These are phyloP conservation scores for Sphenostylis stenocarpa DNA, from an alignment of 306 rosid genomes.

Conservation along the genomic window DNA sequence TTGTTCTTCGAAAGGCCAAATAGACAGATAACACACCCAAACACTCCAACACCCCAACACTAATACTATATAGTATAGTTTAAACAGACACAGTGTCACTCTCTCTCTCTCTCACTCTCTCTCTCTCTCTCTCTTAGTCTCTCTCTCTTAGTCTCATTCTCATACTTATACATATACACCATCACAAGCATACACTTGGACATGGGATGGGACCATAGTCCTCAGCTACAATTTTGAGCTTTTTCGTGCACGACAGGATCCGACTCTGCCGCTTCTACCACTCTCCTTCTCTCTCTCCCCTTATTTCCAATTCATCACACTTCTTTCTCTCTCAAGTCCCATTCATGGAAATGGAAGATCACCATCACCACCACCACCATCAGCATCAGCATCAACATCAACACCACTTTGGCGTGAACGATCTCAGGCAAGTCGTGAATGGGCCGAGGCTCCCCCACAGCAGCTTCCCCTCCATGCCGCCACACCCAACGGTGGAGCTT, in stretches of 20 bases:
- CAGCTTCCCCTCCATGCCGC: slow-evolving; percentile 36
- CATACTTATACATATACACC: slow-evolving; percentile 20
- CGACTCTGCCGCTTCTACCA: slow-evolving; percentile 69
- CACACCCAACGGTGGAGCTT: slow-evolving; percentile 34
- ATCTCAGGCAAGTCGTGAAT: slow-evolving; percentile 66
- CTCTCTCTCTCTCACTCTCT: not conserved
- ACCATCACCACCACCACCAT: not conserved
- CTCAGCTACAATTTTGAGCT: slow-evolving; percentile 50
- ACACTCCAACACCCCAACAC: not conserved
- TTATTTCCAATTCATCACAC: not conserved
- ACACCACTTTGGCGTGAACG: slow-evolving; percentile 40
- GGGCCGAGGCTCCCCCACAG: slow-evolving; percentile 44
- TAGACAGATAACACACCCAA: slow-evolving; percentile 20
- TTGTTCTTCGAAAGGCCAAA: slow-evolving; percentile 30
- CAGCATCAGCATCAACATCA: not conserved
- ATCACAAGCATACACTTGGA: slow-evolving; percentile 28
- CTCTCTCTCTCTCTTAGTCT: not conserved
- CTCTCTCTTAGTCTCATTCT: not conserved
- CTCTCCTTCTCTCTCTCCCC: not conserved
- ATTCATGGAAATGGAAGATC: slow-evolving; percentile 73
- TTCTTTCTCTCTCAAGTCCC: not conserved
- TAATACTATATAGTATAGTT: not conserved
- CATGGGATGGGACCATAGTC: slow-evolving; percentile 66
- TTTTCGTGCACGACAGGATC: slow-evolving; percentile 89
- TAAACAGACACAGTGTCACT: slow-evolving; percentile 19